phyloP scores from a whole-genome alignment of 2,329 filamentous ascomycete species.

The Diaporthe aspalathi region DNA sequence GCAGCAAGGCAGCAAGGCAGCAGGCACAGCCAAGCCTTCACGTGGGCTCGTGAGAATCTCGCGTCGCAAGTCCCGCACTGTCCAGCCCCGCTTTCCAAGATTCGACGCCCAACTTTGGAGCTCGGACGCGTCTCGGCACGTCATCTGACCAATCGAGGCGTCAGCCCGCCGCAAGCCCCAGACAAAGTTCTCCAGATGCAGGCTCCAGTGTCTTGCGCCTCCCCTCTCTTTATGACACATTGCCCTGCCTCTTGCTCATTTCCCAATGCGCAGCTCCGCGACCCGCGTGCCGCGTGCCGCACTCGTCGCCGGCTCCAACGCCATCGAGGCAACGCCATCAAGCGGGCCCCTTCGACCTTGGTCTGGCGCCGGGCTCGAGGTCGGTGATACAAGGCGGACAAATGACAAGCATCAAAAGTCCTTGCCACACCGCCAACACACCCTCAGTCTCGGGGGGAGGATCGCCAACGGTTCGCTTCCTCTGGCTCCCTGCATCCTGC shows the following conservation, averaged over 20 bases:
- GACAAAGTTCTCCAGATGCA: conserved; percentile 20
- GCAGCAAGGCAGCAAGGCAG: background rate
- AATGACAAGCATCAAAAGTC: background rate
- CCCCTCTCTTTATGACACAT: conserved; percentile 28
- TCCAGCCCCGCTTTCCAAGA: conserved; percentile 26
- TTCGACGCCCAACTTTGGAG: conserved; percentile 7
- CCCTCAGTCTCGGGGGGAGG: background rate
- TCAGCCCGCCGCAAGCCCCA: conserved; percentile 29
- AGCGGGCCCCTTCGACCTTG: background rate
- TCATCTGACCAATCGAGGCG: conserved; percentile 35
- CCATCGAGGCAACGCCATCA: background rate
- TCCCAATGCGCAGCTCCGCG: conserved; percentile 12
- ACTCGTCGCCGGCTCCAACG: conserved; percentile 7
- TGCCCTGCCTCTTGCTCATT: conserved; percentile 27
- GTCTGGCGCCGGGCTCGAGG: background rate
- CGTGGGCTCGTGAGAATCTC: conserved; percentile 21
- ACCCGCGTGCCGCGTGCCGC: background rate
- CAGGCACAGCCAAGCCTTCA: background rate
- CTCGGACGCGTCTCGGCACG: conserved; percentile 37
- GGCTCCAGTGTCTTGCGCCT: conserved; percentile 30
- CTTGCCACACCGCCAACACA: conserved; percentile 1
- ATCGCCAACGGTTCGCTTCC: conserved; percentile 15
- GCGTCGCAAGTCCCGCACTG: conserved; percentile 15
- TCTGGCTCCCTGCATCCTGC: conserved; percentile 26
- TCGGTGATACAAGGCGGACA: background rate